These are phyloP conservation scores for Sodiomyces alkalinus DNA, from an alignment of 2,329 filamentous ascomycete species.

Conservation along the genomic window DNA sequence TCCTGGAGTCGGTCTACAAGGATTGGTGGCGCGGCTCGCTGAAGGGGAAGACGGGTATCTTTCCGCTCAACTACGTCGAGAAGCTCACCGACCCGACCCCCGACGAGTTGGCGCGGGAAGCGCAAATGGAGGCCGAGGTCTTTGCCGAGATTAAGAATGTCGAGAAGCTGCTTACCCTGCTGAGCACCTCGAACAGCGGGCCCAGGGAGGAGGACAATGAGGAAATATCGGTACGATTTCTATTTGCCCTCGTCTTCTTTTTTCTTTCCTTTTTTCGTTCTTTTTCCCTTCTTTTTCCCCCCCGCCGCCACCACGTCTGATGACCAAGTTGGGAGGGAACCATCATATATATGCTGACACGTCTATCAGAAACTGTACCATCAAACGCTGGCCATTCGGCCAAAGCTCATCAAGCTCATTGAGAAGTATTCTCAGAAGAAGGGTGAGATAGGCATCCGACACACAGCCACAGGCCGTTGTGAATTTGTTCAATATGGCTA, in stretches of 20 bases:
- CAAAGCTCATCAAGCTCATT: conserved; percentile 94
- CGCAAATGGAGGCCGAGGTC: conserved; percentile 74
- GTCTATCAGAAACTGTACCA: conserved; percentile 69
- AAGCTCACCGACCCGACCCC: conserved; percentile 89
- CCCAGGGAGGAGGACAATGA: conserved; percentile 85
- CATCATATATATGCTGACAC: too few relatives aligned
- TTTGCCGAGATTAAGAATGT: conserved; percentile 51
- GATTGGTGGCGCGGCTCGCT: conserved; percentile 99
- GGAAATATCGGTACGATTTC: conserved; percentile 65
- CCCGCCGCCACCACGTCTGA: too few relatives aligned
- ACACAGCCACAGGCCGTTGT: too few relatives aligned
- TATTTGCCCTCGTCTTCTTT: too few relatives aligned
- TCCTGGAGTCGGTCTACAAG: conserved; percentile 95
- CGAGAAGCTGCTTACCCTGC: conserved; percentile 62
- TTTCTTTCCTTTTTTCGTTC: too few relatives aligned
- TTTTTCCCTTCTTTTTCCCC: too few relatives aligned
- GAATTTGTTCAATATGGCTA: conserved; percentile 2
- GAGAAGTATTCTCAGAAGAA: conserved; percentile 99
- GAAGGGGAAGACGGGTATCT: conserved; percentile 90
- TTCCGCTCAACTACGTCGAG: conserved; percentile 96
- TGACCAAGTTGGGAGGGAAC: too few relatives aligned
- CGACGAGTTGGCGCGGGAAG: conserved; percentile 87
- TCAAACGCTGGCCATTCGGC: conserved; percentile 82
- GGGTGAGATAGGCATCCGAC: too few relatives aligned
- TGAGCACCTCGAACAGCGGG: conserved; percentile 74